These are phyloP conservation scores for Chondrus crispus DNA, from an alignment of 23 red algal species.

Conservation along the genomic window DNA sequence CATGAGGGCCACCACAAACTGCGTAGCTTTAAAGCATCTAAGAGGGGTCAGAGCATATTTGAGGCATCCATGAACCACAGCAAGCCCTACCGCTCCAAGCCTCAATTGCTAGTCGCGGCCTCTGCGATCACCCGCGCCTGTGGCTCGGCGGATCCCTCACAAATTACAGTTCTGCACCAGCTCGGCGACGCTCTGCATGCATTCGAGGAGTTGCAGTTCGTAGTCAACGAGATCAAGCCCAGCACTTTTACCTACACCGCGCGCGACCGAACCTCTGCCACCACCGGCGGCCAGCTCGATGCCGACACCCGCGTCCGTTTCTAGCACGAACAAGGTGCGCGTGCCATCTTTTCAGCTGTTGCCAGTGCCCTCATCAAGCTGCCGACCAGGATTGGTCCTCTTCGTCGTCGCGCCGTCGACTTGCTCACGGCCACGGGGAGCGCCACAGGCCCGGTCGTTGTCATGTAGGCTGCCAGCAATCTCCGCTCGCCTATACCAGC, in stretches of 20 bases:
- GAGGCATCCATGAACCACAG: no score
- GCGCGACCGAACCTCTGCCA: neutral
- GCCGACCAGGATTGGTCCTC: constrained; percentile 18
- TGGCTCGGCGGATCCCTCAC: constrained; percentile 36
- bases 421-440: constrained; percentile 21
- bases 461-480: constrained; percentile 19
- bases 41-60: no score
- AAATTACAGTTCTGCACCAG: constrained; percentile 54
- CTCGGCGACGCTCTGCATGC: constrained; percentile 49
- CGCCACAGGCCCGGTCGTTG: constrained; percentile 44
- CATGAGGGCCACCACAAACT: no score
- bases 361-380: constrained; percentile 28
- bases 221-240: constrained; percentile 29
- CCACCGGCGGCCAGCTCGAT: constrained; percentile 28
- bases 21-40: no score
- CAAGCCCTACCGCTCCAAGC: constrained; percentile 23
- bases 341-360: constrained; percentile 28
- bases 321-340: constrained; percentile 37
- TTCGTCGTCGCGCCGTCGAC: constrained; percentile 47
- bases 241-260: neutral
- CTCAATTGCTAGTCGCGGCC: constrained; percentile 48
- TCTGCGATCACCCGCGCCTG: constrained; percentile 44
- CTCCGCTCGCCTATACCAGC: constrained; percentile 42
- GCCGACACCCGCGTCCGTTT: constrained; percentile 16
- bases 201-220: constrained; percentile 43